A percentile compares a stretch with the other conserved stretches of the same genome.
phyloP scores from a whole-genome alignment of 495 filamentous ascomycete genomes.

The Penicillium riverlandense region DNA sequence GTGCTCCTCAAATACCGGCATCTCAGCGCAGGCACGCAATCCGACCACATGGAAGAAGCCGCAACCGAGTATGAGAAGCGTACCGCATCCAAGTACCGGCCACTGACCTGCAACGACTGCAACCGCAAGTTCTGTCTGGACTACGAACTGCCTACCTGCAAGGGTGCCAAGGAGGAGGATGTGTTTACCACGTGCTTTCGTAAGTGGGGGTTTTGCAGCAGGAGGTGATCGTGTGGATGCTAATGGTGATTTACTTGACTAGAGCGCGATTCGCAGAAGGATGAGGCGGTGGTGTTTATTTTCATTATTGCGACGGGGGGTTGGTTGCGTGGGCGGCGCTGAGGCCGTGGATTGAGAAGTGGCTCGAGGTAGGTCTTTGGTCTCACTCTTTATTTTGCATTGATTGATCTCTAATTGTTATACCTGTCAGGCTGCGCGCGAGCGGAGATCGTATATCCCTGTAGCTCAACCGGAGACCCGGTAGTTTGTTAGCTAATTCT shows the following conservation, averaged over 20 bases:
- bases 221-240: background rate
- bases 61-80: constrained; percentile 4
- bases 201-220: constrained; percentile 25
- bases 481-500: background rate
- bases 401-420: no score
- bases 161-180: constrained; percentile 76
- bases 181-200: constrained; percentile 87
- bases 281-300: constrained; percentile 83
- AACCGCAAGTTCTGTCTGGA: constrained; percentile 84
- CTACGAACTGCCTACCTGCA: constrained; percentile 81
- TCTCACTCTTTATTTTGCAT: no score
- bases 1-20: constrained; percentile 18
- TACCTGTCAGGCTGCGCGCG: constrained; percentile 27
- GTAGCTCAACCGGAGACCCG: constrained; percentile 23
- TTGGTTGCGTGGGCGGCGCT: constrained; percentile 73
- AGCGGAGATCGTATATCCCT: constrained; percentile 39
- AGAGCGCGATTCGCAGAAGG: constrained; percentile 85
- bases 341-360: constrained; percentile 56
- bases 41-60: background rate
- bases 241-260: constrained; percentile 6
- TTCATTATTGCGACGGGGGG: constrained; percentile 84
- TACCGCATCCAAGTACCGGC: constrained; percentile 14
- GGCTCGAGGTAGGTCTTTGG: constrained; percentile 40
- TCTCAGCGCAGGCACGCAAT: constrained; percentile 4
- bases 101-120: constrained; percentile 70